These are phyloP conservation scores for Ustilago shanxiensis DNA, from an alignment of 1,284 basidiomycete species.

Conservation along the genomic window DNA sequence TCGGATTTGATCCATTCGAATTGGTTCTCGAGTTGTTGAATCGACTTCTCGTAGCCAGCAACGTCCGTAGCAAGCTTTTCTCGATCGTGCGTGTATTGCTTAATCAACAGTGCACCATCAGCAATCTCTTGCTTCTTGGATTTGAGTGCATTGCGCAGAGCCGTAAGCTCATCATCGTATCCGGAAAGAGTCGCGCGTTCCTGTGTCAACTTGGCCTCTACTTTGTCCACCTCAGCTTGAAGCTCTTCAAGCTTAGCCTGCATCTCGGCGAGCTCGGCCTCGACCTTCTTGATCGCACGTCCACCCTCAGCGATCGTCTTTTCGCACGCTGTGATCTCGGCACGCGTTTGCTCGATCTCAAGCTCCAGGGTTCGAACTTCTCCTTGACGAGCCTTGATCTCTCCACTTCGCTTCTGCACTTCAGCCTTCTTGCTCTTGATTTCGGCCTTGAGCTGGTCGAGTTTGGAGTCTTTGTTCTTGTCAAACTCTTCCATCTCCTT, in stretches of 20 bases:
- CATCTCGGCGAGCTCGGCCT: conserved; percentile 78
- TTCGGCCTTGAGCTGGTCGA: conserved; percentile 86
- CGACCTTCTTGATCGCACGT: conserved; percentile 76
- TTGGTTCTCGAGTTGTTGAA: conserved; percentile 79
- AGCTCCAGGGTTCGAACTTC: conserved; percentile 87
- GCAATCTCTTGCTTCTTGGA: conserved; percentile 82
- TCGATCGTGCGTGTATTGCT: conserved; percentile 75
- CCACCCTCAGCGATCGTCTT: conserved; percentile 77
- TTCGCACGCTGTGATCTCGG: conserved; percentile 79
- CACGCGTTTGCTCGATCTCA: conserved; percentile 88
- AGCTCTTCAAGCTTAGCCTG: conserved; percentile 75
- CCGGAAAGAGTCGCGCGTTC: conserved; percentile 87
- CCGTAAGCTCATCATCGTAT: conserved; percentile 88
- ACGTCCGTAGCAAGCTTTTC: conserved; percentile 73
- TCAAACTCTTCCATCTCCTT: conserved; percentile 99
- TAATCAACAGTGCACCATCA: conserved; percentile 80
- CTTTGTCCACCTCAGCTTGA: conserved; percentile 77
- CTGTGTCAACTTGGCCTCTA: conserved; percentile 80
- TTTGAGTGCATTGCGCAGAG: conserved; percentile 84
- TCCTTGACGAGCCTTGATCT: conserved; percentile 87
- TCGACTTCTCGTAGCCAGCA: conserved; percentile 61
- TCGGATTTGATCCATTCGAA: conserved; percentile 91
- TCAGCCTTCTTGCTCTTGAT: conserved; percentile 85
- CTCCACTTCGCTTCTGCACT: conserved; percentile 82
- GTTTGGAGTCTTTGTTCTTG: conserved; percentile 97